Evolutionary conservation across 768 basidiomycete genomes (phyloP).

Genomic region (Suillus variegatus): DNA sequence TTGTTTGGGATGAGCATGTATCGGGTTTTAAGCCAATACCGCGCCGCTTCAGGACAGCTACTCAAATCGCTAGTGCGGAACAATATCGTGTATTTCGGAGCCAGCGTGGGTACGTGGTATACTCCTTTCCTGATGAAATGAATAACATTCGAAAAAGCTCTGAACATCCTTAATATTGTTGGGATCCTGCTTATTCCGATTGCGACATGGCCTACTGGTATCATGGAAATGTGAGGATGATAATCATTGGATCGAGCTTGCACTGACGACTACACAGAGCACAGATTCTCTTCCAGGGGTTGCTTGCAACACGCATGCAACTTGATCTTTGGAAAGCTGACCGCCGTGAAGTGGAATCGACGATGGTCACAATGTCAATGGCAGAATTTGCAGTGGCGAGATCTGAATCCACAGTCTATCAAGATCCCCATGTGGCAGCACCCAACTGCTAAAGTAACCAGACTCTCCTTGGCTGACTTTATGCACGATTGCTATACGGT

Average conservation of each 20-base stretch:
- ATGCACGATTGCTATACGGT: background rate
- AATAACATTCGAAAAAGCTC: background rate
- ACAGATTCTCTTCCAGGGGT: background rate
- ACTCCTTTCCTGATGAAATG: background rate
- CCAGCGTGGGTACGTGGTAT: background rate
- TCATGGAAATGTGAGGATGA: background rate
- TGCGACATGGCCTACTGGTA: background rate
- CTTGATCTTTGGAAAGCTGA: background rate
- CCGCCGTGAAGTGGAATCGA: background rate
- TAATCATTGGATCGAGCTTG: background rate
- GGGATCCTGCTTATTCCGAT: background rate
- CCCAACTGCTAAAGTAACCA: no score
- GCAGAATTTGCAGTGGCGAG: background rate
- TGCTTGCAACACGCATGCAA: constrained; percentile 3
- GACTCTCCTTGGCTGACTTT: background rate
- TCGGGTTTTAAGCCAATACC: background rate
- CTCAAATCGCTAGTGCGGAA: background rate
- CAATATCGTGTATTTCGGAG: constrained; percentile 1
- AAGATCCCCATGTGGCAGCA: background rate
- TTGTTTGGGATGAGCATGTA: background rate
- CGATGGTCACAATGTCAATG: background rate
- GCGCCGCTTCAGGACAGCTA: background rate
- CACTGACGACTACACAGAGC: background rate
- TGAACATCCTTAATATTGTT: background rate
- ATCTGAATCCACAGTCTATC: background rate